A percentile compares a stretch with the other conserved stretches of the same genome.
Conservation (phyloP, 129 eudicot genomes). For the Lactuca saligna region DNA sequence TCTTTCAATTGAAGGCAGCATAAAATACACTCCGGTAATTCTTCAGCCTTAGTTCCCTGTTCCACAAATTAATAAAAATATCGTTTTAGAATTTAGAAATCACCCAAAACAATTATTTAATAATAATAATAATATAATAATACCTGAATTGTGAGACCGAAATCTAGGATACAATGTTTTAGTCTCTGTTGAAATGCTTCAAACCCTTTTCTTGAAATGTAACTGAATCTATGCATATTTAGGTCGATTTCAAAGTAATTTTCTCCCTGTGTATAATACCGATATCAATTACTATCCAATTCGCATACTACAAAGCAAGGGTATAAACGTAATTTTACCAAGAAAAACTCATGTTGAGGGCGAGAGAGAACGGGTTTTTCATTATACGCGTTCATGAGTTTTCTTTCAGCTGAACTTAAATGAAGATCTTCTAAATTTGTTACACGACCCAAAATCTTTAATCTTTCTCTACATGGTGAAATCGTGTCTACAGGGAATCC, state of each 20-base stretch:
- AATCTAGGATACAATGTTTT: constrained; percentile 72
- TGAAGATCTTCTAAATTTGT: constrained; percentile 75
- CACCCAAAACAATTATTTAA: not conserved
- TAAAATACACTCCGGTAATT: constrained; percentile 76
- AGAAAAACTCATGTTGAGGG: constrained; percentile 91
- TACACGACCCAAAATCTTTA: constrained; percentile 83
- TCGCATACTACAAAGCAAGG: constrained; percentile 6
- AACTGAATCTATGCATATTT: constrained; percentile 95
- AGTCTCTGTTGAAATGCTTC: constrained; percentile 87
- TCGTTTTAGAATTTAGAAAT: not conserved
- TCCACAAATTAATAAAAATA: constrained; percentile 24
- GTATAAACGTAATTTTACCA: constrained; percentile 43
- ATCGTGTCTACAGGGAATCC: constrained; percentile 75
- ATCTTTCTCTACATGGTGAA: constrained; percentile 82
- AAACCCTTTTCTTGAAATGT: constrained; percentile 87
- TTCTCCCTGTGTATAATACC: constrained; percentile 56
- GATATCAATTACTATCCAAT: not conserved
- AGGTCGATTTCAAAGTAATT: constrained; percentile 93
- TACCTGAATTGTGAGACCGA: constrained; percentile 96
- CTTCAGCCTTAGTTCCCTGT: constrained; percentile 92
- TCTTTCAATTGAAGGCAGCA: constrained; percentile 82
- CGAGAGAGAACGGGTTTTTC: constrained; percentile 97
- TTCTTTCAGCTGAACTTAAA: constrained; percentile 76
- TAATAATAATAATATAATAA: not conserved
- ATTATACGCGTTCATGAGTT: constrained; percentile 88